These are phyloP conservation scores for Pyrenula aspistea DNA, from an alignment of 495 filamentous ascomycete genomes.

Conservation along the genomic window DNA sequence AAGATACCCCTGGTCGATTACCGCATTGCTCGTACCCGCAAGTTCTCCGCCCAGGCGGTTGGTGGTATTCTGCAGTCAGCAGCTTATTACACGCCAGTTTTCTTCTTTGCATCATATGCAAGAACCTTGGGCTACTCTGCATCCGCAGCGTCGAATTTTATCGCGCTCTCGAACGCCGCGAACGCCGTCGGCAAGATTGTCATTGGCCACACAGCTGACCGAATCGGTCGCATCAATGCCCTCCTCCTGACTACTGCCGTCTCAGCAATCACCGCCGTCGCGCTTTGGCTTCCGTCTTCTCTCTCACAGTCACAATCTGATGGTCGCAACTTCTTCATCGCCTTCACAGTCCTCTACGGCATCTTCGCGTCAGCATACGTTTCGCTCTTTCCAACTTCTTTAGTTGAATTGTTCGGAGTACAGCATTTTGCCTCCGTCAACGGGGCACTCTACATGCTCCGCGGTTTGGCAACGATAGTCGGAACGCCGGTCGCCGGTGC, in stretches of 20 bases:
- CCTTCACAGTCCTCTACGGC: slow-evolving; percentile 26
- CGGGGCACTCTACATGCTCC: slow-evolving; percentile 29
- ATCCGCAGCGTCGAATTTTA: slow-evolving; percentile 26
- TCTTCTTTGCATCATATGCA: slow-evolving; percentile 26
- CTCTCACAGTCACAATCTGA: slow-evolving; percentile 7
- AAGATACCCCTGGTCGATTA: slow-evolving; percentile 19
- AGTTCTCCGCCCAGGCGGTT: slow-evolving; percentile 21
- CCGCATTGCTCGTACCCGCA: slow-evolving; percentile 16
- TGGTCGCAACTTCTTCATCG: slow-evolving; percentile 20
- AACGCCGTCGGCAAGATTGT: slow-evolving; percentile 39
- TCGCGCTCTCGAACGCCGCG: slow-evolving; percentile 41
- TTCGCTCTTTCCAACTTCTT: slow-evolving; percentile 24
- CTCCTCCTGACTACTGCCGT: slow-evolving; percentile 25
- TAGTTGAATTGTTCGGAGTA: slow-evolving; percentile 30
- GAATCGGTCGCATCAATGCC: slow-evolving; percentile 26
- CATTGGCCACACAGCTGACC: slow-evolving; percentile 33
- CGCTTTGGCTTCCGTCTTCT: slow-evolving; percentile 28
- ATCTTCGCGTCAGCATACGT: slow-evolving; percentile 28
- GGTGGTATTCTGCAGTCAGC: slow-evolving; percentile 24
- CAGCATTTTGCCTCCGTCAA: slow-evolving; percentile 30
- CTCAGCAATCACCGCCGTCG: slow-evolving; percentile 19
- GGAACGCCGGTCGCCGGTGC: slow-evolving; percentile 30
- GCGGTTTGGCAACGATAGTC: slow-evolving; percentile 25
- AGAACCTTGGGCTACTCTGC: slow-evolving; percentile 25
- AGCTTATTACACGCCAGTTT: slow-evolving; percentile 26